phyloP scores from a whole-genome alignment of 2,329 filamentous ascomycete species.

The Helicocarpus griseus region DNA sequence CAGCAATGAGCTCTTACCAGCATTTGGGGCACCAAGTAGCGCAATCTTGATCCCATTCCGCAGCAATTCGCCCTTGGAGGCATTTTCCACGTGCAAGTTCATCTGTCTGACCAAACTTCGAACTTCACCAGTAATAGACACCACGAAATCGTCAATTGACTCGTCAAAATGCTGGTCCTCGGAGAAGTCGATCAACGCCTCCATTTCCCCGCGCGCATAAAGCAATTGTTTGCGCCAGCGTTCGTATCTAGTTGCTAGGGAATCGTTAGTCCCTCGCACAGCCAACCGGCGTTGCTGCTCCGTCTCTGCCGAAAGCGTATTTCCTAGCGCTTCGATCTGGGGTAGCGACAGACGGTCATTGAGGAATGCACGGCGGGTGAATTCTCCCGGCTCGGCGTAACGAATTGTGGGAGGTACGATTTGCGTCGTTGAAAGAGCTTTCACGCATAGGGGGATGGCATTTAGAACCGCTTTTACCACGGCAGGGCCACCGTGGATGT shows the following conservation, averaged over 20 bases:
- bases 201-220: conserved; percentile 77
- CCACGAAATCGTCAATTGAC: conserved; percentile 61
- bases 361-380: conserved; percentile 84
- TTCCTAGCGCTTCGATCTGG: conserved; percentile 61
- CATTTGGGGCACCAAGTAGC: conserved; percentile 83
- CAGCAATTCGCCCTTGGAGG: conserved; percentile 72
- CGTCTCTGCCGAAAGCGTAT: conserved; percentile 58
- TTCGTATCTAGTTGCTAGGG: conserved; percentile 68
- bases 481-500: conserved; percentile 86
- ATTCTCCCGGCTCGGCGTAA: conserved; percentile 91
- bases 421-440: conserved; percentile 4
- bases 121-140: conserved; percentile 59
- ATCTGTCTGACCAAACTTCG: conserved; percentile 53
- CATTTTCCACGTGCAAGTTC: conserved; percentile 61
- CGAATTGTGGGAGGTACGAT: conserved; percentile 43
- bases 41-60: conserved; percentile 78
- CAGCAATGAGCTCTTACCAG: conserved; percentile 87
- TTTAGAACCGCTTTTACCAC: conserved; percentile 77
- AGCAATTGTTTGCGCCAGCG: conserved; percentile 68
- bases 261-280: conserved; percentile 63
- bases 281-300: conserved; percentile 87
- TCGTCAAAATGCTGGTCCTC: conserved; percentile 98
- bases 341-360: conserved; percentile 78
- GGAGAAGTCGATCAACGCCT: conserved; percentile 92
- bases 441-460: conserved; percentile 52